Conservation (phyloP, 306 rosid species). For the Cyamopsis tetragonoloba region DNA sequence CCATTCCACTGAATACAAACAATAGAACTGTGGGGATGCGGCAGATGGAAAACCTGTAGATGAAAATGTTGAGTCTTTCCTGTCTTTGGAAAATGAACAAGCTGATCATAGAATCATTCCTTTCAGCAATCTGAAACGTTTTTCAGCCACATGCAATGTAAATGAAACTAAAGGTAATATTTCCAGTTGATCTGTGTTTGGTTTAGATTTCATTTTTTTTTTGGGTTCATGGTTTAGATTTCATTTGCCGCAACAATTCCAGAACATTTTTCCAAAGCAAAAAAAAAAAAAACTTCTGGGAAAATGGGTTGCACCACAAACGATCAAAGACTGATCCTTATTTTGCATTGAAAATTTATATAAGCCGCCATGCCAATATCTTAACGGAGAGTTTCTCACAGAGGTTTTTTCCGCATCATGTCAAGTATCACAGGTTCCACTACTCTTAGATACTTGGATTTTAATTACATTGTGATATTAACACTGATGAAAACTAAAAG, state of each 20-base stretch:
- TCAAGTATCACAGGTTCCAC: not conserved
- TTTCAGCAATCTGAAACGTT: slow-evolving; percentile 35
- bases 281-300: no score
- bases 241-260: no score
- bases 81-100: slow-evolving; percentile 37
- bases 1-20: slow-evolving; percentile 10
- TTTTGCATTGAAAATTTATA: no score
- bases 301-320: no score
- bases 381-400: not conserved
- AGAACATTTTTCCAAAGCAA: no score
- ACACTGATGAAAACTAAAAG: not conserved
- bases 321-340: no score
- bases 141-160: slow-evolving; percentile 16
- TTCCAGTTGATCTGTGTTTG: no score
- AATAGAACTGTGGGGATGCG: slow-evolving; percentile 31
- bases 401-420: not conserved
- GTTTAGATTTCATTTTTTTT: no score
- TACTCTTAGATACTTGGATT: not conserved
- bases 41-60: slow-evolving; percentile 18
- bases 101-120: slow-evolving; percentile 32
- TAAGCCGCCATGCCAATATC: no score
- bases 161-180: slow-evolving; percentile 36
- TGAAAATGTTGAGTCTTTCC: slow-evolving; percentile 36
- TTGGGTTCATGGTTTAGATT: no score
- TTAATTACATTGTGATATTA: not conserved